Conservation (phyloP, 345 rosid genomes). For the Citrus mangshanensis region DNA sequence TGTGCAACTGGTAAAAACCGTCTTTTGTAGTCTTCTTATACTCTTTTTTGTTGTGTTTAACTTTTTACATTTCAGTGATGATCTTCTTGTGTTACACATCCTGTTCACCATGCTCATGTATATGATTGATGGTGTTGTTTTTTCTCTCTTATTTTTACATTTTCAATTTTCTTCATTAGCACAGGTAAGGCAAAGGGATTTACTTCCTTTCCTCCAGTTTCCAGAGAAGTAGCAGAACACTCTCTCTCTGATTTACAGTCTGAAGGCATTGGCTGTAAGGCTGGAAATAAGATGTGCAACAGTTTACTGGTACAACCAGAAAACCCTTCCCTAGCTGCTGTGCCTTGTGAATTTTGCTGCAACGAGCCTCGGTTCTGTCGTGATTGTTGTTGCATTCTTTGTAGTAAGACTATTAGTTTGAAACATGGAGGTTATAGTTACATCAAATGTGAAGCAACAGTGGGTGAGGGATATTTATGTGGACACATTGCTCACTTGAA, state of each 20-base stretch:
- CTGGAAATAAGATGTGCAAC: constrained; percentile 61
- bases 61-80: neutral
- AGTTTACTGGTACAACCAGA: constrained; percentile 38
- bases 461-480: constrained; percentile 47
- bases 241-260: constrained; percentile 25
- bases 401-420: constrained; percentile 52
- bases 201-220: constrained; percentile 10
- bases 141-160: neutral
- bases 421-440: constrained; percentile 60
- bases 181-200: constrained; percentile 29
- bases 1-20: neutral
- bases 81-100: neutral
- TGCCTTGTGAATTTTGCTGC: constrained; percentile 89
- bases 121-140: neutral
- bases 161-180: neutral
- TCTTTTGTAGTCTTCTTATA: neutral
- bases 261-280: constrained; percentile 53
- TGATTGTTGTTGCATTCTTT: constrained; percentile 85
- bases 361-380: constrained; percentile 63
- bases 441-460: constrained; percentile 66
- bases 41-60: neutral
- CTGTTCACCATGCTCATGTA: neutral
- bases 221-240: constrained; percentile 36
- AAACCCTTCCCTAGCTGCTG: constrained; percentile 24
- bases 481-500: constrained; percentile 85